Evolutionary conservation across 2,329 filamentous ascomycete genomes (phyloP), one percentile per base, ranked within the genome.

Genomic region (Fusarium fracticaudum): DNA sequence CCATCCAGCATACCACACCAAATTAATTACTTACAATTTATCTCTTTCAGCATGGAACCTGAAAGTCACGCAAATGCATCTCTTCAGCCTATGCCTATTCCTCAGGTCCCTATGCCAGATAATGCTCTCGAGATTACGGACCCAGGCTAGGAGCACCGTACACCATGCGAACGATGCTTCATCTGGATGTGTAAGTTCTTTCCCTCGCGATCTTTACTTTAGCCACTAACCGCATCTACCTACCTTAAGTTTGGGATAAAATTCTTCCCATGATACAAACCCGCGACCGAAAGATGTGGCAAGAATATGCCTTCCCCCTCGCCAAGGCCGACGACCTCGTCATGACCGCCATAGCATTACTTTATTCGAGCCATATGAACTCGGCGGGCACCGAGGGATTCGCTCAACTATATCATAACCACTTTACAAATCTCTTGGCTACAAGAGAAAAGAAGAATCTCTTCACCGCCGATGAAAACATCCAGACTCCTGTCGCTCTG

Each of bases 191-290:
- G 48, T 35, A 13, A 35, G 48, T 18, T 20, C 31, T 35, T 20
- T 14, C 3, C 14, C 3, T 8, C 33, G 31, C 13, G 22, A 35
- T 24, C 29, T n/a, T 18, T 0, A 18, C 4, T 20, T 3, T 8
- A 24, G 22, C 41, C 12, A 59, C 48, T 57, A 35, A 55, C 9
- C 1, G 41, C 13, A 13, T 40, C n/a, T 26, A 35, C 33, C 33
- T 35, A 33, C 5, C 31, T 33, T 33, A 79, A 79, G 78, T 78
- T 41, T 79, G 67, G 1, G 55, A 77, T 11, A 40, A 67, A 10
- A 75, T 79, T n/a, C 71, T 77, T 22, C 69, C 70, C 6, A 71
- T 79, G 18, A 78, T 79, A 76, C 67, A 76, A 1, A 63, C 68
- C 18, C 54, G 68, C 35, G n/a, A 51, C 24, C 55, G 63, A 44